These are phyloP conservation scores for Kurtzmaniella quercitrusa DNA, from an alignment of 1,139 yeast species.

Conservation along the genomic window DNA sequence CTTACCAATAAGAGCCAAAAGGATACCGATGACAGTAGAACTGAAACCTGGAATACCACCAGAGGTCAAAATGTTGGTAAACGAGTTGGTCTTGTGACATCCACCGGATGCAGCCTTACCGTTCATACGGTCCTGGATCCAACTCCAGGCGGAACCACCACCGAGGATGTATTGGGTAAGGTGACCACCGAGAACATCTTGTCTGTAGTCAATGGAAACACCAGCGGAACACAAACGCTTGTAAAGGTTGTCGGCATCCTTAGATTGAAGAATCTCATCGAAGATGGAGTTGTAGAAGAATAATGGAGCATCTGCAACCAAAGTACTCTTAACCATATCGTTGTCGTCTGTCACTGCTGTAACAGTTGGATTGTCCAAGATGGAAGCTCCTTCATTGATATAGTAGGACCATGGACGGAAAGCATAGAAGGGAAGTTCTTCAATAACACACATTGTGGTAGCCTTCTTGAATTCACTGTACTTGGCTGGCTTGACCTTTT, in stretches of 20 bases:
- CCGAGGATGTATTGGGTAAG: conserved; percentile 12
- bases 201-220: conserved; percentile 7
- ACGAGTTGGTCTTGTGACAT: neutral
- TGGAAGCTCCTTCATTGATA: conserved; percentile 1
- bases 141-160: conserved; percentile 12
- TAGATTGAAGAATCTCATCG: conserved; percentile 21
- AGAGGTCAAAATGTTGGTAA: neutral
- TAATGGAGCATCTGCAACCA: conserved; percentile 22
- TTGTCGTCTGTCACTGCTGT: neutral
- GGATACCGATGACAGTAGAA: neutral
- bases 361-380: conserved; percentile 2
- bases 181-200: conserved; percentile 10
- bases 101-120: conserved; percentile 6
- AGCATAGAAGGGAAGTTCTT: neutral
- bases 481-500: conserved; percentile 2
- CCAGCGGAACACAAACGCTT: conserved; percentile 8
- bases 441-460: neutral
- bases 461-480: neutral
- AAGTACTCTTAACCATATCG: conserved; percentile 1
- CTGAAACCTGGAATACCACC: conserved; percentile 1
- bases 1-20: neutral
- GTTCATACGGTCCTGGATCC: conserved; percentile 11
- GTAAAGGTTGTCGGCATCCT: conserved; percentile 8
- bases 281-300: conserved; percentile 21
- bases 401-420: neutral